Base-by-base conservation (phyloP, 257 asterid genomes). In the Nicotiana benthamiana region DNA sequence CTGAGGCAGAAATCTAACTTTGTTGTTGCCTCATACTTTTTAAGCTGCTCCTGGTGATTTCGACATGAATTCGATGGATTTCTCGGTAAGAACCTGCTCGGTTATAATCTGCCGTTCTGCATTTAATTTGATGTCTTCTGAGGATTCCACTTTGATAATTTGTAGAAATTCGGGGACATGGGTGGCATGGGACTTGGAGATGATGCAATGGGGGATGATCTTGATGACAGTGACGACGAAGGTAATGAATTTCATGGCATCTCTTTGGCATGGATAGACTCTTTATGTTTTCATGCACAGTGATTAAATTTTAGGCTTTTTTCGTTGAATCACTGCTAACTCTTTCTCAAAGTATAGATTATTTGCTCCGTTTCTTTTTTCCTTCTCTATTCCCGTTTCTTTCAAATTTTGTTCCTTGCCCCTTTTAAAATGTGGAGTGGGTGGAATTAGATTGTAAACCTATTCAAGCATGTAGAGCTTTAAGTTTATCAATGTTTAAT, bases 31-130 rank as follows among this genome's bases (percentile, higher is more conserved):
- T 83, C 8, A 32, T 53, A 70, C 76, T 18, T 28, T 83, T 63
- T 89, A 93, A 97, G 94, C 48, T 40, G 3, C 48, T 81, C 93
- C 98, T 17, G 81, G 88, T 18, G 97, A 94, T 80, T 4, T 89
- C 52, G 98, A 94, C 83, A 8, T 88, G 88, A 96, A 97, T 75
- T 94, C 95, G 30, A 94, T 94, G 98, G 98, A 93, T 84, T 94
- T 94, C 90, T 94, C 98, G 17, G 98, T 94, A 86, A 87, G 91
- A 57, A 15, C 11, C 4, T 57, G 3, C 48, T 40, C 3, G 10
- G 12, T 40, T 40, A 40, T 40, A 40, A 40, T 2, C 12, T 40
- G 48, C 48, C 8, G 48, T 40, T 40, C 3, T 40, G 48, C 12
- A 40, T 61, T 4, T 22, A 4, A 16, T 27, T 62, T 60, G 51